These are phyloP conservation scores for Candida wancherniae DNA, from an alignment of 805 yeast genomes.

Conservation along the genomic window DNA sequence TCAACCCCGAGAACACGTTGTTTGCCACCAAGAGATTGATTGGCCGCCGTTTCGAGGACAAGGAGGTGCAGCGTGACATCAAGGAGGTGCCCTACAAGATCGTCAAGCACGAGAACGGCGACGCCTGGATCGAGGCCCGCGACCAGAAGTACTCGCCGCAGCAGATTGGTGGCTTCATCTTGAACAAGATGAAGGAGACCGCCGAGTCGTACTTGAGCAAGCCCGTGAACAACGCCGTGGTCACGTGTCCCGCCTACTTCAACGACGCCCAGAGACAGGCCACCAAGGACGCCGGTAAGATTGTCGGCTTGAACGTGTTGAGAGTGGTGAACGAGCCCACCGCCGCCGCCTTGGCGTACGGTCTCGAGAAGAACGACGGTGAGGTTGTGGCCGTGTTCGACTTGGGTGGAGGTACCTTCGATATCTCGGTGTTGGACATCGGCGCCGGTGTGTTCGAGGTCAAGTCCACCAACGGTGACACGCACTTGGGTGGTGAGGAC, in stretches of 20 bases:
- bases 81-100: slow-evolving; percentile 86
- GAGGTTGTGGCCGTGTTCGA: slow-evolving; percentile 94
- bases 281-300: slow-evolving; percentile 96
- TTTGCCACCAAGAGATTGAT: slow-evolving; percentile 93
- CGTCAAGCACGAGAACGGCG: slow-evolving; percentile 86
- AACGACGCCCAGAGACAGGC: slow-evolving; percentile 92
- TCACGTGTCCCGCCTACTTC: slow-evolving; percentile 86
- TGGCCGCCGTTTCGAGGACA: slow-evolving; percentile 87
- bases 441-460: slow-evolving; percentile 98
- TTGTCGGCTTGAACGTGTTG: slow-evolving; percentile 87
- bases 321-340: slow-evolving; percentile 91
- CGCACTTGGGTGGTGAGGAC: slow-evolving; percentile 91
- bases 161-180: slow-evolving; percentile 88
- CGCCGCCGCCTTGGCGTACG: slow-evolving; percentile 93
- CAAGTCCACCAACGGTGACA: slow-evolving; percentile 95
- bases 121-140: slow-evolving; percentile 92
- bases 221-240: slow-evolving; percentile 83
- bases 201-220: slow-evolving; percentile 91
- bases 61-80: slow-evolving; percentile 87
- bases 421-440: slow-evolving; percentile 92
- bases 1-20: slow-evolving; percentile 89
- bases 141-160: slow-evolving; percentile 90
- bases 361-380: slow-evolving; percentile 79
- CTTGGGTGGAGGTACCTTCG: slow-evolving; percentile 98
- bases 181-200: slow-evolving; percentile 97